These are phyloP conservation scores for Phytophthora foliorum DNA, from an alignment of 352 stramenopile species.

Conservation along the genomic window DNA sequence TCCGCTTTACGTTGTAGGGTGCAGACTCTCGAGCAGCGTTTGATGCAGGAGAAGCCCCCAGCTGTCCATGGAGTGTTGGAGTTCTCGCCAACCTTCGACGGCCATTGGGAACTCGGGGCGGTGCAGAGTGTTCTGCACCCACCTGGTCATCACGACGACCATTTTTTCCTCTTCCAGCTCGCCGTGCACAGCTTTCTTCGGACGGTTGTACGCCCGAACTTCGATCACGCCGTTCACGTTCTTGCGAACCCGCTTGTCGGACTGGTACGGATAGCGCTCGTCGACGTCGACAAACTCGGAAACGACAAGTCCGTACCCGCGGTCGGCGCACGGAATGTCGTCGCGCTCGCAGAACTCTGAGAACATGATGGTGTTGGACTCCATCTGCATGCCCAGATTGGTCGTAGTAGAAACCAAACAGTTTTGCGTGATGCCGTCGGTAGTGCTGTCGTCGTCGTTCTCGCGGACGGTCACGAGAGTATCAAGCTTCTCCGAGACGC, in stretches of 20 bases:
- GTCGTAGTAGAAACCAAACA: constrained; percentile 50
- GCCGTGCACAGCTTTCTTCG: not conserved
- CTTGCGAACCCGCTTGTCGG: constrained; percentile 35
- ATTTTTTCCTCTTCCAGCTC: constrained; percentile 16
- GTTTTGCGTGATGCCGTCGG: constrained; percentile 37
- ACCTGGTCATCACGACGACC: constrained; percentile 44
- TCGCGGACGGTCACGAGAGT: constrained; percentile 61
- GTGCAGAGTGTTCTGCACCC: constrained; percentile 39
- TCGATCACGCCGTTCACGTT: constrained; percentile 41
- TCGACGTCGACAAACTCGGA: constrained; percentile 46
- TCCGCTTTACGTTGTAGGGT: constrained; percentile 12
- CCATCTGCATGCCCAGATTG: constrained; percentile 38
- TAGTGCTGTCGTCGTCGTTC: constrained; percentile 42
- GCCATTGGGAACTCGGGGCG: constrained; percentile 36
- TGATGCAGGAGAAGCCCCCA: constrained; percentile 39
- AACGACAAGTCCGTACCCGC: constrained; percentile 33
- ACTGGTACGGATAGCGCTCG: constrained; percentile 38
- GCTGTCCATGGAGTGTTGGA: constrained; percentile 40
- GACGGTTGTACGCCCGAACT: constrained; percentile 30
- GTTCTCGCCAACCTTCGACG: constrained; percentile 25
- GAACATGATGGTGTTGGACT: constrained; percentile 57
- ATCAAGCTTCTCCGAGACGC: constrained; percentile 58
- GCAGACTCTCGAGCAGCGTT: constrained; percentile 37
- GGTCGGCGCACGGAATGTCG: constrained; percentile 24
- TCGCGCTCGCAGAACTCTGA: constrained; percentile 37